Percentiles rank a stretch among this genome's conserved stretches.
phyloP scores from a whole-genome alignment of 495 filamentous ascomycete species.

The Friedmanniomyces endolithicus region DNA sequence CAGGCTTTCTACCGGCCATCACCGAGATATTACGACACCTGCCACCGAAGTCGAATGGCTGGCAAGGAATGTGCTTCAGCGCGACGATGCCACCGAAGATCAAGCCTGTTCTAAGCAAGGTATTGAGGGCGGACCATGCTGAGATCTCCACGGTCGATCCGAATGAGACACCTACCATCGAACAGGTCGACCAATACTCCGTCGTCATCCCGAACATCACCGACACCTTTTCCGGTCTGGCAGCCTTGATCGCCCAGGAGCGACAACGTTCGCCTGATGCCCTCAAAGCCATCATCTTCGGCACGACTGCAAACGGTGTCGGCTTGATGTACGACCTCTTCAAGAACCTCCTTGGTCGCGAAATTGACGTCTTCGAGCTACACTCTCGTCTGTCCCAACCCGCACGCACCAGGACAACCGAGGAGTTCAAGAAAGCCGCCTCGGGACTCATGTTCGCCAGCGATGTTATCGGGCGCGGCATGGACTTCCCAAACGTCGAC shows the following conservation, averaged over 20 bases:
- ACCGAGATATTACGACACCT: constrained; percentile 51
- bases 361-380: constrained; percentile 42
- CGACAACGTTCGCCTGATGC: constrained; percentile 27
- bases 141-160: constrained; percentile 69
- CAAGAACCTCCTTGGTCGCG: constrained; percentile 28
- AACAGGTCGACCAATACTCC: constrained; percentile 65
- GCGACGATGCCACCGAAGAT: constrained; percentile 84
- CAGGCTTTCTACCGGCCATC: constrained; percentile 74
- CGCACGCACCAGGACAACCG: constrained; percentile 45
- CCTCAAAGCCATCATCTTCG: constrained; percentile 59
- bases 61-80: constrained; percentile 87
- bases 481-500: constrained; percentile 65
- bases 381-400: constrained; percentile 50
- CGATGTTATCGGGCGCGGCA: constrained; percentile 59
- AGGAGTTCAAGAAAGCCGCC: constrained; percentile 45
- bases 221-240: constrained; percentile 60
- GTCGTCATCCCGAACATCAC: constrained; percentile 53
- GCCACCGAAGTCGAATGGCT: constrained; percentile 73
- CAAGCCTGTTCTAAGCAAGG: constrained; percentile 57
- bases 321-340: constrained; percentile 44
- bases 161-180: constrained; percentile 71
- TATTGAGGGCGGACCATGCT: constrained; percentile 60
- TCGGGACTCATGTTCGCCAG: constrained; percentile 51
- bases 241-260: constrained; percentile 59
- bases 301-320: constrained; percentile 51